A percentile compares a stretch with the other conserved stretches of the same genome.
phyloP scores from a whole-genome alignment of 129 eudicot genomes.

The Dittrichia graveolens region DNA sequence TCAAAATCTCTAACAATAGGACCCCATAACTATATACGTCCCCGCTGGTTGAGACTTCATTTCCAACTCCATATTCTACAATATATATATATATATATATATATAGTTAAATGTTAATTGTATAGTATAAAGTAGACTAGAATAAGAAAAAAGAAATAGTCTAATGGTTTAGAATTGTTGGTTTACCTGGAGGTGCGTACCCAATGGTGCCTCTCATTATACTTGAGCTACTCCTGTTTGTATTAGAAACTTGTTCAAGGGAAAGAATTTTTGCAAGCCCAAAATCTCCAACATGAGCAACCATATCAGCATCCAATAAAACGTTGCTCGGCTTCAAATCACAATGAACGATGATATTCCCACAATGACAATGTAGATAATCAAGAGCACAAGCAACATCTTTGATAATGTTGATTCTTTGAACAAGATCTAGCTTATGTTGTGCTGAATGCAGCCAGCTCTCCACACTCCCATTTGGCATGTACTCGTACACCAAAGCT shows the following conservation, averaged over 20 bases:
- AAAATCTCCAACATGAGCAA: slow-evolving; percentile 45
- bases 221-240: slow-evolving; percentile 23
- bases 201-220: slow-evolving; percentile 25
- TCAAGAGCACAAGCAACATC: slow-evolving; percentile 41
- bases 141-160: neutral
- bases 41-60: slow-evolving; percentile 31
- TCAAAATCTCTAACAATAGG: slow-evolving; percentile 36
- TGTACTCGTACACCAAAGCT: slow-evolving; percentile 29
- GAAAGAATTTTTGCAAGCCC: slow-evolving; percentile 37
- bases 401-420: slow-evolving; percentile 25
- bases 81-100: neutral
- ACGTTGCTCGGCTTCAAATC: slow-evolving; percentile 38
- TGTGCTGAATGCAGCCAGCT: slow-evolving; percentile 29
- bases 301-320: slow-evolving; percentile 32
- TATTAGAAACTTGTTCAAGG: slow-evolving; percentile 10
- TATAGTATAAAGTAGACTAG: neutral
- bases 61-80: slow-evolving; percentile 44
- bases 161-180: neutral
- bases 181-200: slow-evolving; percentile 35
- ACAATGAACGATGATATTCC: slow-evolving; percentile 29
- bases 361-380: slow-evolving; percentile 34
- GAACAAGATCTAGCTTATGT: slow-evolving; percentile 9
- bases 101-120: neutral
- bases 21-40: slow-evolving; percentile 45
- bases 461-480: slow-evolving; percentile 37